phyloP scores from a whole-genome alignment of 176 grass and related monocot genomes.

The Ampelocalamus luodianensis region DNA sequence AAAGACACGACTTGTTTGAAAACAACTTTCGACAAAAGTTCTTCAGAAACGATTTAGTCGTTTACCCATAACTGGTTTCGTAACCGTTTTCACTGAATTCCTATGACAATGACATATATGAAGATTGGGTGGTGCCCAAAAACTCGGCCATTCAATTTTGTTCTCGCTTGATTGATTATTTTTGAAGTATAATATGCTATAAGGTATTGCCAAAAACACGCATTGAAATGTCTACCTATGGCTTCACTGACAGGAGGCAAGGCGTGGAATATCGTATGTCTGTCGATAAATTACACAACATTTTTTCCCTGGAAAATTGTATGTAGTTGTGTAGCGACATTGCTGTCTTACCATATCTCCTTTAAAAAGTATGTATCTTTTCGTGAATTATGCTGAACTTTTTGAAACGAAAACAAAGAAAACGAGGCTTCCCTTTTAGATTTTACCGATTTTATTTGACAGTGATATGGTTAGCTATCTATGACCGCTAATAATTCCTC shows the following conservation, averaged over 20 bases:
- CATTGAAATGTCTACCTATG: background rate
- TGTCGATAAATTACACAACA: background rate
- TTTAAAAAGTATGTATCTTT: background rate
- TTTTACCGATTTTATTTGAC: background rate
- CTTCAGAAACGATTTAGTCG: too few species aligned
- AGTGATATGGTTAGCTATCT: too few species aligned
- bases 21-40: too few species aligned
- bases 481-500: background rate
- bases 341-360: background rate
- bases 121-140: slow-evolving; percentile 16
- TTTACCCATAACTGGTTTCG: too few species aligned
- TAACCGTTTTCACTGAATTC: slow-evolving; percentile 24
- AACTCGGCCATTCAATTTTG: slow-evolving; percentile 35
- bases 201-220: background rate
- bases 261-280: background rate
- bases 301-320: background rate
- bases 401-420: background rate
- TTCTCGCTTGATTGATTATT: background rate
- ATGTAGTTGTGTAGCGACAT: background rate
- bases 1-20: too few species aligned
- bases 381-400: background rate
- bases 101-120: slow-evolving; percentile 9
- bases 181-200: background rate
- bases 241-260: background rate
- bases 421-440: background rate